Conservation (phyloP, 495 filamentous ascomycete species). For the Saxophila tyrrhenica region DNA sequence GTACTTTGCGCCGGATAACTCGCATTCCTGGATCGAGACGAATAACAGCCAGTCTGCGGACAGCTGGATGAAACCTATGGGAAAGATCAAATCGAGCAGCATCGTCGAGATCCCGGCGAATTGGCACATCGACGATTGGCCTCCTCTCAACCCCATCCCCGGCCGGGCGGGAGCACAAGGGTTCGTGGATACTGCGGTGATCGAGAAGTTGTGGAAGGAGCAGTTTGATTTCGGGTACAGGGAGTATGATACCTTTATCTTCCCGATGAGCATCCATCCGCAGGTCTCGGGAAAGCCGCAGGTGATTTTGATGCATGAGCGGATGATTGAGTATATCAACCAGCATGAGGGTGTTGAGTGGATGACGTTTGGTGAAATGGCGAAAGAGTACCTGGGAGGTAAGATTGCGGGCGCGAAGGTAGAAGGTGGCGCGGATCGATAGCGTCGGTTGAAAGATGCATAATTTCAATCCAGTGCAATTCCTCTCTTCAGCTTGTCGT, state of each 20-base stretch:
- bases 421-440: constrained; percentile 20
- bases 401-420: constrained; percentile 20
- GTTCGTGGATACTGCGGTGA: constrained; percentile 39
- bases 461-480: too few species aligned
- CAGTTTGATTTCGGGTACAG: constrained; percentile 62
- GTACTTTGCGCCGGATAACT: constrained; percentile 52
- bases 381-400: constrained; percentile 49
- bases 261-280: constrained; percentile 60
- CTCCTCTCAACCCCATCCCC: constrained; percentile 29
- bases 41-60: constrained; percentile 48
- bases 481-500: too few species aligned
- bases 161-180: constrained; percentile 29
- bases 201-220: constrained; percentile 35
- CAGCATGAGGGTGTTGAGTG: constrained; percentile 64
- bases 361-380: constrained; percentile 61
- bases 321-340: constrained; percentile 62
- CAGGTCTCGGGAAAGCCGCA: constrained; percentile 57
- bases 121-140: constrained; percentile 59
- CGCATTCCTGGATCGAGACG: constrained; percentile 45
- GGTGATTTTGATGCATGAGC: constrained; percentile 55
- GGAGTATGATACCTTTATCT: constrained; percentile 60
- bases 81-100: constrained; percentile 33
- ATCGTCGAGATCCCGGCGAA: constrained; percentile 56
- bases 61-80: constrained; percentile 56
- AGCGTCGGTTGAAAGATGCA: too few species aligned